Base-by-base conservation (phyloP, 148 eudicot genomes). In the Rhododendron henanense region DNA sequence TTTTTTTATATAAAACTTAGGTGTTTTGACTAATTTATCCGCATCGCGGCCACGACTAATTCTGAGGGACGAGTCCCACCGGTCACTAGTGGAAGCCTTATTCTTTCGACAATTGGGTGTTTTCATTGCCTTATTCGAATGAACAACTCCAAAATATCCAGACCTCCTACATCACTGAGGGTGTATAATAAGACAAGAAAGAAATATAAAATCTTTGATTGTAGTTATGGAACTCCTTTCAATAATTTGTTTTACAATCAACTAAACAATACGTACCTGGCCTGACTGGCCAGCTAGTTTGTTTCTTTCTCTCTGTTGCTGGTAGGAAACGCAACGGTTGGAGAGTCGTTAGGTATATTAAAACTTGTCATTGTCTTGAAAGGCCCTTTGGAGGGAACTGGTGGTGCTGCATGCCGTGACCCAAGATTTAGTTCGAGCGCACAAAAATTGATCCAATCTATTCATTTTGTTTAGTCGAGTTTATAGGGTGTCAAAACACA, bases 181-280 rank as follows among this genome's bases (percentile, higher is more conserved):
- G 21, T 74, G 21, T 73, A 33, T 33, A 31, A 73, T 33, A 31
- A 35, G 44, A 74, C 78, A 33, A 74, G 44, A 74, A 35, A 9
- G 9, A 59, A 59, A 35, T 31, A 15, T 74, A 31, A 13, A 31
- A 35, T 14, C 19, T 74, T 16, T 16, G 19, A 74, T 14, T 33
- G 39, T 33, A 33, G 44, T 74, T 74, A 9, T 13, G 19, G 44
- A 35, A 28, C 8, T 35, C 19, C 47, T 76, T 76, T 41, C 79
- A 76, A 39, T 76, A 11, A 76, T 76, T 19, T 37, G 79, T 76
- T 39, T 76, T 76, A 8, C 79, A 76, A 76, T 76, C 79, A 41
- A 19, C 79, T 3, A 76, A 76, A 39, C 50, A 76, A 16, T 21
- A 19, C 25, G n/a, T 16, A 19, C n/a, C n/a, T 37, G 33, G 19